Evolutionary conservation across 2,329 filamentous ascomycete species (phyloP).

Genomic region (Fusarium stilboides): DNA sequence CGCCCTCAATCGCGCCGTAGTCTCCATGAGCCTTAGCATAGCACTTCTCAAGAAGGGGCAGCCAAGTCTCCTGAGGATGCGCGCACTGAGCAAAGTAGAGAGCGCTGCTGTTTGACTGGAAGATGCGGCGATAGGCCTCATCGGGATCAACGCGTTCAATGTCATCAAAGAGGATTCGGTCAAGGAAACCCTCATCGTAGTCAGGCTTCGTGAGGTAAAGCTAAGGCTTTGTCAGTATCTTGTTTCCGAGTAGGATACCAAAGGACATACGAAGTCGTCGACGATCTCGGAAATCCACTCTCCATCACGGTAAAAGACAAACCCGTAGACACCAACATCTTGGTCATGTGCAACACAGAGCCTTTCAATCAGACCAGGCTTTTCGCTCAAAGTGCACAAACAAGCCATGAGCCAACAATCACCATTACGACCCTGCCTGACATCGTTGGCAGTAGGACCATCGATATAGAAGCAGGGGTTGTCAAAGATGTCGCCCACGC

Average conservation of each 20-base stretch:
- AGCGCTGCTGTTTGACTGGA: slow-evolving; percentile 81
- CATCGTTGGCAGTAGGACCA: slow-evolving; percentile 81
- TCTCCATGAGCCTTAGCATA: slow-evolving; percentile 88
- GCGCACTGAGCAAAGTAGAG: slow-evolving; percentile 84
- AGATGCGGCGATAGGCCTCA: slow-evolving; percentile 75
- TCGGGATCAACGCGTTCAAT: slow-evolving; percentile 66
- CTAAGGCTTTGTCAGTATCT: slow-evolving; percentile 39
- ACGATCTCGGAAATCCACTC: slow-evolving; percentile 77
- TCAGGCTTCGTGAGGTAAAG: slow-evolving; percentile 70
- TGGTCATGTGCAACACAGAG: slow-evolving; percentile 82
- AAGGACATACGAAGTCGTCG: slow-evolving; percentile 64
- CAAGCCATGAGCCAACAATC: slow-evolving; percentile 92
- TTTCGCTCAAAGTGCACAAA: slow-evolving; percentile 82
- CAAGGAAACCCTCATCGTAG: slow-evolving; percentile 71
- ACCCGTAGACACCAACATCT: slow-evolving; percentile 85
- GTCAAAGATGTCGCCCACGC: slow-evolving; percentile 83
- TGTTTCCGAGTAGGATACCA: background rate
- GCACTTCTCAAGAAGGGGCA: slow-evolving; percentile 84
- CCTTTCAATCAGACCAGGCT: slow-evolving; percentile 78
- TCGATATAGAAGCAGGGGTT: slow-evolving; percentile 83
- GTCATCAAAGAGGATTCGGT: slow-evolving; percentile 62
- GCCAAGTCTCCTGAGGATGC: slow-evolving; percentile 84
- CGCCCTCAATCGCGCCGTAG: slow-evolving; percentile 81
- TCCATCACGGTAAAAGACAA: slow-evolving; percentile 86
- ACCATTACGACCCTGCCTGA: slow-evolving; percentile 82